Base-by-base conservation (phyloP, 164 flowering plant species). In the Platanus orientalis region DNA sequence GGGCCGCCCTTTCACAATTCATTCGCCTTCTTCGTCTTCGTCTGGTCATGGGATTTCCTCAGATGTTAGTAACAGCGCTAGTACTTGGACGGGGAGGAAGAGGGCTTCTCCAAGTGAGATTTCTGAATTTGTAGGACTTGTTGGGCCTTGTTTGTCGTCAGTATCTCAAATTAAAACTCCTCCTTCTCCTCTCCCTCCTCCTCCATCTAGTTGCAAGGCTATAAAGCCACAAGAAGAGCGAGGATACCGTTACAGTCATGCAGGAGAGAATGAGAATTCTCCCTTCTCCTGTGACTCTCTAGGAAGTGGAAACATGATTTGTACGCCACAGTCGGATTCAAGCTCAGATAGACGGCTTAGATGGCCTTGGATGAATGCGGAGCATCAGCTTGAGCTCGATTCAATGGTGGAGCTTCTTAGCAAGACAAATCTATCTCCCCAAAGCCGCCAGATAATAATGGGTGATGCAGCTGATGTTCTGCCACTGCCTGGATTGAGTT, bases 301-400 rank as follows among this genome's bases (percentile, higher is more conserved):
- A 64, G 80, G 82, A 36, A 79, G 85, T 78, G 79, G 74, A 24
- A 92, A 89, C 75, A 74, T 83, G 6, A 75, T 86, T 53, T 80
- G 74, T 51, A 92, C 93, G 17, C 98, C 98, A 6, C 63, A 78
- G 20, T 87, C 96, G 16, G 76, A 83, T 70, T 80, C 83, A 53
- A 77, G 80, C 58, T 71, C 78, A 2, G 81, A 71, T 21, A 71
- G 58, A 51, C 45, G 1, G 58, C 42, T 45, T 55, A 64, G 61
- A 3, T 20, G 30, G 14, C 66, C 80, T 6, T 58, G 69, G 70
- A 51, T 76, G 54, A 55, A 66, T 51, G 32, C 47, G 7, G 63
- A 69, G 44, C 25, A 50, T 45, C 52, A 52, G 20, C 50, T 58
- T 61, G 82, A 79, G 50, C 62, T 76, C 16, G 73, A 75, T 72